Base-by-base conservation (phyloP, 805 yeast genomes). In the Kuraishia molischiana region DNA sequence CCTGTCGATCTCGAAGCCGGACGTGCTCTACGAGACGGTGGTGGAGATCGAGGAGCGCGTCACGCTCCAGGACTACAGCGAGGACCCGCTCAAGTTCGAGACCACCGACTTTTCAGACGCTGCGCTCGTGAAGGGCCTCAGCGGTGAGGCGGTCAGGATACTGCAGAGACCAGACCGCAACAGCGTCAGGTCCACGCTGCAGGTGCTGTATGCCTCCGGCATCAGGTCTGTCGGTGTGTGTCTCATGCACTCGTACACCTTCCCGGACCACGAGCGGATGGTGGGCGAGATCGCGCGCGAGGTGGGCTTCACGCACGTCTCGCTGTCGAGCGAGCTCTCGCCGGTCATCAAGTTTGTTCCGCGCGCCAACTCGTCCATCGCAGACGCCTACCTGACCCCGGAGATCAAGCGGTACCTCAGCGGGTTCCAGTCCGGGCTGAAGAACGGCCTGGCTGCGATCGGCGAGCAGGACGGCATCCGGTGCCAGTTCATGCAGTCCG, bases 41-140 rank as follows among this genome's bases (percentile, higher is more conserved):
- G 67, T 80, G 31, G 97, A 90, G 56, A 66, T 90, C 31, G 95
- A 87, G 51, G 97, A 90, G 58, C 68, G 97, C 45, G 89, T 90
- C 19, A 85, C 96, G 1, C 62, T 86, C 15, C 95, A 77, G 49
- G 85, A 77, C 48, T 85, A 70, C 50, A 72, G 81, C 3, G 95
- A 85, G 60, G 86, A 85, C 17, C 31, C 31, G 6, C 6, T 6
- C 31, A 28, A 28, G 17, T 9, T 28, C 17, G 31, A 11, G 31
- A 28, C 31, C 31, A 14, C 17, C 17, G 31, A 28, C 8, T 28
- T 11, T 14, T 8, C 10, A 8, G 35, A 21, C 26, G 30, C 17
- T 10, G 14, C 63, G 32, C 54, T 74, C 10, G 68, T 69, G 3
- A 49, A 53, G 29, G 94, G 94, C 5, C 59, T 69, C 19, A 75